phyloP scores from a whole-genome alignment of 352 stramenopile species.

The Aphanomyces astaci region DNA sequence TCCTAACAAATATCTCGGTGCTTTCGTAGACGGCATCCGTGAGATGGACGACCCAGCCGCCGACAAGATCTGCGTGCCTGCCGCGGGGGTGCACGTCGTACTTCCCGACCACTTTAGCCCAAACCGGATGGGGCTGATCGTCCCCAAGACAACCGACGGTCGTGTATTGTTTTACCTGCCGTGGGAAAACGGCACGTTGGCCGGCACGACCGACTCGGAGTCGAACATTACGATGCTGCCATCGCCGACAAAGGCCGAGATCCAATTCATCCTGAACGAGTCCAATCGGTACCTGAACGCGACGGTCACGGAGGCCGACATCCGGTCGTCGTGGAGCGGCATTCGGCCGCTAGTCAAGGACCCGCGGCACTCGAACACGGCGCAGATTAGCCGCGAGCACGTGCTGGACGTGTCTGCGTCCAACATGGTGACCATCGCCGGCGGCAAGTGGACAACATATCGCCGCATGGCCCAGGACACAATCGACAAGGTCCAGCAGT shows the following conservation, averaged over 20 bases:
- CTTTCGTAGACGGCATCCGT: slow-evolving; percentile 57
- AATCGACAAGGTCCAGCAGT: slow-evolving; percentile 84
- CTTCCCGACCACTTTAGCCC: slow-evolving; percentile 94
- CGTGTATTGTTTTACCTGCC: slow-evolving; percentile 94
- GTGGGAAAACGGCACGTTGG: slow-evolving; percentile 91
- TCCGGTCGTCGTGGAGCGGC: slow-evolving; percentile 93
- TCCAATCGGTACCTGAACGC: slow-evolving; percentile 87
- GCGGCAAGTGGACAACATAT: slow-evolving; percentile 97
- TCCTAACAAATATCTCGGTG: too few species aligned
- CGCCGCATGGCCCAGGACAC: slow-evolving; percentile 93
- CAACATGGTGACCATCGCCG: slow-evolving; percentile 91
- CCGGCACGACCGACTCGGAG: slow-evolving; percentile 89
- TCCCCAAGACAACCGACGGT: slow-evolving; percentile 93
- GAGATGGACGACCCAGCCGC: slow-evolving; percentile 89
- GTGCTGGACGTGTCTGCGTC: slow-evolving; percentile 87
- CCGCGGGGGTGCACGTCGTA: slow-evolving; percentile 92
- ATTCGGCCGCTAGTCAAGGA: slow-evolving; percentile 92
- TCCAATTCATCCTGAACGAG: slow-evolving; percentile 93
- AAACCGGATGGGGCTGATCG: slow-evolving; percentile 92
- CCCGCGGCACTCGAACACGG: slow-evolving; percentile 75
- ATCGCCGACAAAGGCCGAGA: slow-evolving; percentile 84
- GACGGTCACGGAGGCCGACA: slow-evolving; percentile 83
- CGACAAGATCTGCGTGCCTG: slow-evolving; percentile 88
- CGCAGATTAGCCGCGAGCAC: slow-evolving; percentile 90
- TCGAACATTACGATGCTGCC: slow-evolving; percentile 93